phyloP scores from a whole-genome alignment of 768 basidiomycete genomes.

The Mycena maculata region DNA sequence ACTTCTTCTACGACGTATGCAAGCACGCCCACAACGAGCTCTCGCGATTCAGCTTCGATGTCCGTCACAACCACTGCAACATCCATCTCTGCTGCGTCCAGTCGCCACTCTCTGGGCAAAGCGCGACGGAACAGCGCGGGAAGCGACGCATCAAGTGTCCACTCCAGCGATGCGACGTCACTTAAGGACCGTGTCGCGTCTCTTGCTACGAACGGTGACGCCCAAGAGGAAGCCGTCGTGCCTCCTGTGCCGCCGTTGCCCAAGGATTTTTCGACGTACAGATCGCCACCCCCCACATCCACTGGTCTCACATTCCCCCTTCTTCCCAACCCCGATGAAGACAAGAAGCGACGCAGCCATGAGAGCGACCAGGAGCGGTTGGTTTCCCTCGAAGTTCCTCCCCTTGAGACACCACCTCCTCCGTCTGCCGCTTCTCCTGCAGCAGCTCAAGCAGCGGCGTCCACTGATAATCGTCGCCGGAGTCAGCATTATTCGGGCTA shows the following conservation, averaged over 20 bases:
- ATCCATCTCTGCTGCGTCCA: slow-evolving; percentile 77
- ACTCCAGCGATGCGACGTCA: slow-evolving; percentile 73
- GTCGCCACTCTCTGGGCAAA: slow-evolving; percentile 77
- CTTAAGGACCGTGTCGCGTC: slow-evolving; percentile 77
- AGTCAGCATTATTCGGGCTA: slow-evolving; percentile 54
- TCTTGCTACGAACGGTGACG: slow-evolving; percentile 69
- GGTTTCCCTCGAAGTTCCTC: slow-evolving; percentile 64
- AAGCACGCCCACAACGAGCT: slow-evolving; percentile 81
- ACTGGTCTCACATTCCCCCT: slow-evolving; percentile 64
- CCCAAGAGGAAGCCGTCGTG: slow-evolving; percentile 72
- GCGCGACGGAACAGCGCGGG: slow-evolving; percentile 85
- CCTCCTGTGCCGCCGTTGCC: slow-evolving; percentile 95
- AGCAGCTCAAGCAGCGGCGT: slow-evolving; percentile 39
- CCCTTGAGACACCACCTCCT: slow-evolving; percentile 44
- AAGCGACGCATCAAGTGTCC: slow-evolving; percentile 84
- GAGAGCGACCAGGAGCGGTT: slow-evolving; percentile 62
- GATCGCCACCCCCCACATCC: slow-evolving; percentile 74
- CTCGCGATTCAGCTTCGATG: slow-evolving; percentile 87
- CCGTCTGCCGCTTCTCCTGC: slow-evolving; percentile 42
- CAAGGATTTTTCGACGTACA: slow-evolving; percentile 86
- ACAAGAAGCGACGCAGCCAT: slow-evolving; percentile 54
- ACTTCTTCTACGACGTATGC: slow-evolving; percentile 90
- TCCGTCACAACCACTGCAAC: slow-evolving; percentile 83
- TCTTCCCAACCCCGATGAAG: slow-evolving; percentile 54
- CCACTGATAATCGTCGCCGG: slow-evolving; percentile 50